Base-by-base conservation (phyloP, 2,329 filamentous ascomycete genomes). In the Aureobasidium sp. region DNA sequence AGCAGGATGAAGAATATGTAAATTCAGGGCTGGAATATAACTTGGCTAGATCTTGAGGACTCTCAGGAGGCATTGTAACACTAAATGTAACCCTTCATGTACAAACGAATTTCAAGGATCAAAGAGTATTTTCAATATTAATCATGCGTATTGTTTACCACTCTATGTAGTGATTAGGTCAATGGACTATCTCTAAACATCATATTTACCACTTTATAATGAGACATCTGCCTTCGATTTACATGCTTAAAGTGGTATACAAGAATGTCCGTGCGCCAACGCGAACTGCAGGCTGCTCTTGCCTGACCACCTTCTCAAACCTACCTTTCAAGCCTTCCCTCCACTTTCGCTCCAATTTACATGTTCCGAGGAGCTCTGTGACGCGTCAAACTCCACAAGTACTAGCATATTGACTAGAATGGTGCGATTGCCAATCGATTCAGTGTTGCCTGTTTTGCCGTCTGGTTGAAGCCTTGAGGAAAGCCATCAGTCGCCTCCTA, bases 1-100 rank as follows among this genome's bases (percentile, higher is more conserved):
- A 76, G 47, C 41, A 73, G 47, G 72, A 45, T 5, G 39, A 58
- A 45, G 51, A 62, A 14, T n/a, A 25, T 25, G 50, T 61, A 11
- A 49, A 32, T n/a, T n/a, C 37, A 21, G 25, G n/a, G 21, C 14
- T 61, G 10, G 59, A 51, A 41, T 41, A 55, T 16, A 11, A 27
- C 32, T 39, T 25, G 42, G 36, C 25, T 39, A 41, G 10, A 54
- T 21, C 21, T 11, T 11, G 37, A 54, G 6, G 25, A n/a, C 32
- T 21, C 44, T 25, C 13, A 14, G 42, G 30, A 48, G 25, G 25
- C 25, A 36, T 27, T 50, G 50, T 62, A 51, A 64, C 27, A 62
- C 5, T 16, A 59, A 14, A 50, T 59, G 29, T 50, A 41, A 34
- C 27, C 14, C n/a, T 47, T 58, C 57, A 59, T 59, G 57, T 59